Base-by-base conservation (phyloP, 805 yeast genomes). In the Ogataea pignaliae region DNA sequence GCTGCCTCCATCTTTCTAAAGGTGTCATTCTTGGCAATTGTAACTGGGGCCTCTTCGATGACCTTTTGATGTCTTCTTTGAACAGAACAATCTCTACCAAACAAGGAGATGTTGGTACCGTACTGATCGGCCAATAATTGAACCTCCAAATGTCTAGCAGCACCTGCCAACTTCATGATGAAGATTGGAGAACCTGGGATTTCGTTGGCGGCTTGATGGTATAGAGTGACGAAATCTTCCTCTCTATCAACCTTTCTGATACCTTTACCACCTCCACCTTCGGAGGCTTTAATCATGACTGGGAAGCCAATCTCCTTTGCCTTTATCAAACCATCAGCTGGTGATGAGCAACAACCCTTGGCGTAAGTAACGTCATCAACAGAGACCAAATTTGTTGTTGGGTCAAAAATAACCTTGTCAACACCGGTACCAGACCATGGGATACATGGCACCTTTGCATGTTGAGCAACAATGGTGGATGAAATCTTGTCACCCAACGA, bases 241-340 rank as follows among this genome's bases (percentile, higher is more conserved):
- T 85, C 96, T 51, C 74, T 64, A 45, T 87, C 96, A 52, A 89
- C 98, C 70, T 89, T 89, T 74, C 99, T 85, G 67, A 93, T 93
- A 79, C 99, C 99, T 72, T 93, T 93, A 75, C 99, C 99, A 72
- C 99, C 99, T 70, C 99, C 99, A 75, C 99, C 99, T 81, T 93
- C 99, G 46, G 97, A 89, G 40, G 99, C 99, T 70, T 93, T 93
- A 63, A 93, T 83, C 99, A 93, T 93, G 43, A 93, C 96, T 29
- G 99, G 99, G 73, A 93, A 89, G 1, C 99, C 99, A 59, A 93
- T 90, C 59, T 76, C 65, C 57, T 75, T 79, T 47, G 99, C 99
- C 64, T 85, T 87, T 36, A 55, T 75, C 44, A 93, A 75, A 51
- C 98, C 99, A 59, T 91, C 96, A 59, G 84, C 93, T 39, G 98